Evolutionary conservation across 1,284 basidiomycete genomes (phyloP), one percentile per base, ranked within the genome.

Genomic region (Fistulina hepatica): DNA sequence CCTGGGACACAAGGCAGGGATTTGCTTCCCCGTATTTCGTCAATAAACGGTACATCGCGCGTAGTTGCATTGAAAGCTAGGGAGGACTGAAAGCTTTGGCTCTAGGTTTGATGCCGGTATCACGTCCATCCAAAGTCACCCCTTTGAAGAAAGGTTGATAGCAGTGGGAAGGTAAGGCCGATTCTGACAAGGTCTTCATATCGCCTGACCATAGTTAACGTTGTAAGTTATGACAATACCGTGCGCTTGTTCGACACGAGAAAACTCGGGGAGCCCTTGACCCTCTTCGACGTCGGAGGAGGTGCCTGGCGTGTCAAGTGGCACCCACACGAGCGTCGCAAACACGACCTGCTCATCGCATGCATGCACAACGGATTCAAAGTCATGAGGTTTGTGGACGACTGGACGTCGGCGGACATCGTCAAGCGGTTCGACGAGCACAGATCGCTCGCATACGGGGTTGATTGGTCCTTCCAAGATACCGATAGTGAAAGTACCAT

Each of bases 331-430:
- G 45, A 67, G 1, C 44, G 52, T 3, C 71, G 81, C 25, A 67
- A 65, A 43, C 52, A 68, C 17, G 82, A 92, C 49, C 64, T 98
- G 1, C 68, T 97, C 20, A 76, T 92, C 8, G 95, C 91, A 0
- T 89, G 86, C 54, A 99, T 98, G 95, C 93, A 97, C 53, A 91
- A 89, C 45, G 94, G 95, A 2, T 94, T 91, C 70, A 94, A 93
- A 50, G 67, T 93, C 6, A 58, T 92, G 22, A 64, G 58, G 2
- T 73, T 83, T 27, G 43, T 43, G 36, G 40, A 34, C 5, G 50
- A 42, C 21, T 41, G 42, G 10, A 43, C 47, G 10, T 46, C 51
- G 13, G 60, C 63, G 36, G 52, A 63, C 23, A 58, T 82, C 28
- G 48, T 69, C 2, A 72, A 66, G 42, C 69, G 75, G 11, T 92